phyloP scores from a whole-genome alignment of 225 moss, liverwort and hornwort species.

The Neckera pumila region DNA sequence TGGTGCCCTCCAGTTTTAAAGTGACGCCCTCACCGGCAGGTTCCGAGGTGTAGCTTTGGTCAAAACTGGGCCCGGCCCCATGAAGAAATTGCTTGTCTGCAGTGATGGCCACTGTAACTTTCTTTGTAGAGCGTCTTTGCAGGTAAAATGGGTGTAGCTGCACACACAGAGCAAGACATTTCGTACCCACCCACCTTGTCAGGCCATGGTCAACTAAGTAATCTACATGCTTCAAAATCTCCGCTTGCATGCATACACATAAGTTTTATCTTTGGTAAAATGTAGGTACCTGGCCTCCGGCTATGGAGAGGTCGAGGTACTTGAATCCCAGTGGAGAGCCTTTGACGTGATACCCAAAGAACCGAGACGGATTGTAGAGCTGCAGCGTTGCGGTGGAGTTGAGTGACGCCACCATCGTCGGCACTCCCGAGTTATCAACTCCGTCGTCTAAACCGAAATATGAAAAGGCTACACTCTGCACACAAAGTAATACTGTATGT shows the following conservation, averaged over 20 bases:
- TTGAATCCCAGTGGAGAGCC: conserved; percentile 16
- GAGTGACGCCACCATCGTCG: conserved; percentile 52
- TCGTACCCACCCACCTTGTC: background rate
- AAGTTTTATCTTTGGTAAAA: background rate
- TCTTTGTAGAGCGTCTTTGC: conserved; percentile 33
- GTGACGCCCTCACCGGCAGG: conserved; percentile 20
- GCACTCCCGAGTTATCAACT: conserved; percentile 61
- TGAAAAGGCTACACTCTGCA: conserved; percentile 53
- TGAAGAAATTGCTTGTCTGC: conserved; percentile 56
- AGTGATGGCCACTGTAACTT: conserved; percentile 13
- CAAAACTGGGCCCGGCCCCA: conserved; percentile 66
- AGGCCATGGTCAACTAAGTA: background rate
- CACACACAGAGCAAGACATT: background rate
- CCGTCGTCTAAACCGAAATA: conserved; percentile 62
- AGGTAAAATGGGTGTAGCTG: conserved; percentile 46
- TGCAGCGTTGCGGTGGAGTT: conserved; percentile 45
- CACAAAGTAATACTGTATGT: background rate
- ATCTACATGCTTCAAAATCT: background rate
- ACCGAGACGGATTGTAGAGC: conserved; percentile 60
- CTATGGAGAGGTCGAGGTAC: conserved; percentile 62
- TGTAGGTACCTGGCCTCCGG: conserved; percentile 47
- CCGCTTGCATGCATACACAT: background rate
- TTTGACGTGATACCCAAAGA: conserved; percentile 63
- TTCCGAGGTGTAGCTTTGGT: conserved; percentile 19
- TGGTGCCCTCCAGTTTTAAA: conserved; percentile 31